These are phyloP conservation scores for Pichia heedii DNA, from an alignment of 805 yeast species.

Conservation along the genomic window DNA sequence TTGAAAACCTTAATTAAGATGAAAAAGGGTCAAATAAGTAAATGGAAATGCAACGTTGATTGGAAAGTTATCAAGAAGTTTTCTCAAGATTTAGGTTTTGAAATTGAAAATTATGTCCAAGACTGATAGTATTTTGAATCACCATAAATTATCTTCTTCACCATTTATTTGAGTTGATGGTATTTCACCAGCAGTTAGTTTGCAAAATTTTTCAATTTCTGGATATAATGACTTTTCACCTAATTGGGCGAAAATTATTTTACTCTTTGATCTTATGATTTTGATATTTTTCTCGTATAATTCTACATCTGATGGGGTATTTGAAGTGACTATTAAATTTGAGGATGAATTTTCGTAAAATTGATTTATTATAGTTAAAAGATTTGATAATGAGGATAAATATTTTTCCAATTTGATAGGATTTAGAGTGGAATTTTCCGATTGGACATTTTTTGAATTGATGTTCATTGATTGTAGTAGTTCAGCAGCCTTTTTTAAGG, in stretches of 20 bases:
- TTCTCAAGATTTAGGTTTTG: slow-evolving; percentile 57
- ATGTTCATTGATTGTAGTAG: not conserved
- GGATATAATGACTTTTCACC: slow-evolving; percentile 17
- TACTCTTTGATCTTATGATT: slow-evolving; percentile 19
- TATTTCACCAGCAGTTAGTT: slow-evolving; percentile 18
- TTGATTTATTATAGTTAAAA: not conserved
- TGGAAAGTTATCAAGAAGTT: slow-evolving; percentile 56
- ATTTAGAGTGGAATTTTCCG: too few relatives aligned
- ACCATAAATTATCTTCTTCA: slow-evolving; percentile 25
- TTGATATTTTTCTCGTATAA: slow-evolving; percentile 21
- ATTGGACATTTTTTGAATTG: not conserved
- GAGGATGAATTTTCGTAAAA: not conserved
- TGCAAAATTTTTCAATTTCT: slow-evolving; percentile 16
- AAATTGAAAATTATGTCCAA: slow-evolving; percentile 49
- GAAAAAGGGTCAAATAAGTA: slow-evolving; percentile 52
- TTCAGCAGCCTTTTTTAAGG: slow-evolving; percentile 42
- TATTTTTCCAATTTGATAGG: slow-evolving; percentile 8
- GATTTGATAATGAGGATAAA: not conserved
- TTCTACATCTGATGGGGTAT: slow-evolving; percentile 22
- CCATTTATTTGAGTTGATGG: slow-evolving; percentile 18
- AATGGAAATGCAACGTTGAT: slow-evolving; percentile 71
- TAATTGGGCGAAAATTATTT: slow-evolving; percentile 20
- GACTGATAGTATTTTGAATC: slow-evolving; percentile 6
- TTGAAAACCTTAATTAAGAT: slow-evolving; percentile 23
- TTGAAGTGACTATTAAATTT: slow-evolving; percentile 12